Percentiles rank a stretch among this genome's conserved stretches.
Conservation (phyloP, 1,284 basidiomycete genomes). For the Malassezia restricta region DNA sequence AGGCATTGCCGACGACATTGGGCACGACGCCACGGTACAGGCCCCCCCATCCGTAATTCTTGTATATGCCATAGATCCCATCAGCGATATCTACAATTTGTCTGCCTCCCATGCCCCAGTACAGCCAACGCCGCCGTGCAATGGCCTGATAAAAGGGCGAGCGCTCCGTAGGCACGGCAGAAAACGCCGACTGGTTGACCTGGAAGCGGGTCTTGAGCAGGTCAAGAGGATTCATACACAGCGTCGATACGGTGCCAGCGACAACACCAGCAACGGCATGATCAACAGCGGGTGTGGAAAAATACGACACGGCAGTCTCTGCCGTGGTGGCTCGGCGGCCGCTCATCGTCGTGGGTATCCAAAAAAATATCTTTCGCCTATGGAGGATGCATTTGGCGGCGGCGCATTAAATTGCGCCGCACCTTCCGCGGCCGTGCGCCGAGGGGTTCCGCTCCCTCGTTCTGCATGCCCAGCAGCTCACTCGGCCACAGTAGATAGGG, state of each 20-base stretch:
- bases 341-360: not conserved
- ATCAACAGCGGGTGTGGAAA: slow-evolving; percentile 52
- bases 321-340: not conserved
- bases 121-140: slow-evolving; percentile 18
- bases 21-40: slow-evolving; percentile 80
- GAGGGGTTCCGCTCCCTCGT: slow-evolving; percentile 22
- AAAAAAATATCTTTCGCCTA: too few relatives aligned
- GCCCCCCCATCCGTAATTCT: slow-evolving; percentile 65
- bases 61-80: slow-evolving; percentile 63
- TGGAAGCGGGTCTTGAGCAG: slow-evolving; percentile 91
- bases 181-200: slow-evolving; percentile 47
- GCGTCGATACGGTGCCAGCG: slow-evolving; percentile 78
- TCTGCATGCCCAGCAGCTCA: slow-evolving; percentile 25
- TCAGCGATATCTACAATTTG: slow-evolving; percentile 60
- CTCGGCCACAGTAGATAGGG: slow-evolving; percentile 69
- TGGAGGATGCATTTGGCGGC: not conserved
- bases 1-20: slow-evolving; percentile 90
- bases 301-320: slow-evolving; percentile 21
- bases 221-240: slow-evolving; percentile 96
- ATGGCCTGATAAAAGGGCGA: slow-evolving; percentile 3
- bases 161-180: not conserved
- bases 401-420: slow-evolving; percentile 74
- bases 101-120: slow-evolving; percentile 27
- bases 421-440: slow-evolving; percentile 63
- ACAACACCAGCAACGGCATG: slow-evolving; percentile 88